A percentile compares a stretch with the other conserved stretches of the same genome.
These are phyloP conservation scores for Aurantiochytrium sp. DNA, from an alignment of 108 stramenopile genomes.

Conservation along the genomic window DNA sequence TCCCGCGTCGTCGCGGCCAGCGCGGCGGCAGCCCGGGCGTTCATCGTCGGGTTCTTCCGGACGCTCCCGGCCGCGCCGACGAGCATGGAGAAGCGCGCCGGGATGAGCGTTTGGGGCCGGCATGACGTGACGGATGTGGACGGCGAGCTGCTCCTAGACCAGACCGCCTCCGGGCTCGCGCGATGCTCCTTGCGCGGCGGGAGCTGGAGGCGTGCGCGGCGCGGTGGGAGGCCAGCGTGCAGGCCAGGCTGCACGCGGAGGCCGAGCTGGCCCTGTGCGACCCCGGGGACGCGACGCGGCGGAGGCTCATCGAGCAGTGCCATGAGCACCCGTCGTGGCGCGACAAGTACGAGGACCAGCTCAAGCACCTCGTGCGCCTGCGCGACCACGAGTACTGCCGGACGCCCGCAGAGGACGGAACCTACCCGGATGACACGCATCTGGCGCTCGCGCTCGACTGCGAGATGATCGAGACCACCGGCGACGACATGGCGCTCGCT, in stretches of 20 bases:
- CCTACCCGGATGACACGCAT: neutral
- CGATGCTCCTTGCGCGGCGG: neutral
- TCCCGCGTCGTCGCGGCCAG: no score
- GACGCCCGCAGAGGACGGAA: neutral
- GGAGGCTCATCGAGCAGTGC: neutral
- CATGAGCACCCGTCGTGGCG: neutral
- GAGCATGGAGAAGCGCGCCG: no score
- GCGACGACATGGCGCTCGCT: constrained; percentile 6
- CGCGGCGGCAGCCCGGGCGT: no score
- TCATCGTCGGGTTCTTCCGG: no score
- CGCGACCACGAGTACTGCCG: constrained; percentile 1
- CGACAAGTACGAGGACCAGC: neutral
- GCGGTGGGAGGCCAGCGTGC: neutral
- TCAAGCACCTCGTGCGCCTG: neutral
- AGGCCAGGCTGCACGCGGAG: neutral
- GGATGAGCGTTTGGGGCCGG: no score
- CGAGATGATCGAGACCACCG: constrained; percentile 15
- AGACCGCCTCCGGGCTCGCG: neutral
- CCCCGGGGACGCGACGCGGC: neutral
- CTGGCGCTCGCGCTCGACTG: neutral
- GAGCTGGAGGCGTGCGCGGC: neutral
- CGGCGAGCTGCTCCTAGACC: no score
- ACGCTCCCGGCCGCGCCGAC: no score
- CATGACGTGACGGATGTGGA: no score
- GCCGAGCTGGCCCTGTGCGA: constrained; percentile 9